Conservation (phyloP, 2,329 filamentous ascomycete species). For the Rutstroemia sp. region DNA sequence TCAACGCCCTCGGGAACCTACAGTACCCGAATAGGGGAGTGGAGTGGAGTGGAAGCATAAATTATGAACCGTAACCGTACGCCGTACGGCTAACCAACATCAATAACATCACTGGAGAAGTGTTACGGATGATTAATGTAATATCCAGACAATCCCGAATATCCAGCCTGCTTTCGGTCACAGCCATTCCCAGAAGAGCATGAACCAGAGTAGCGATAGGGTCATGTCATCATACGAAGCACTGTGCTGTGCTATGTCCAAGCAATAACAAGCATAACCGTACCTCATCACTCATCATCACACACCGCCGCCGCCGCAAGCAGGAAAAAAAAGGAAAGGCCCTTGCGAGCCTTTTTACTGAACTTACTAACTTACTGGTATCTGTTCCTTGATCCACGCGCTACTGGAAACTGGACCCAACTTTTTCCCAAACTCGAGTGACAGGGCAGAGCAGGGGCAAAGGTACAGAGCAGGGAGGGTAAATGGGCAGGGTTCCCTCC, state of each 20-base stretch:
- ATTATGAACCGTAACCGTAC: too few species aligned
- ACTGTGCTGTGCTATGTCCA: neutral
- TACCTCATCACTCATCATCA: neutral
- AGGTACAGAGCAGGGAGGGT: neutral
- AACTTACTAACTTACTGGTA: neutral
- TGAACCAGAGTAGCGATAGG: neutral
- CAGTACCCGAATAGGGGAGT: neutral
- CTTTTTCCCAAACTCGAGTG: neutral
- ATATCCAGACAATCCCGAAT: neutral
- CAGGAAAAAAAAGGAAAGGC: neutral
- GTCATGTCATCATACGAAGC: neutral
- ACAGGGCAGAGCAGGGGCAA: conserved; percentile 4
- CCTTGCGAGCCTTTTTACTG: conserved; percentile 1
- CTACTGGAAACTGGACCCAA: neutral
- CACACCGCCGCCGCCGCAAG: conserved; percentile 4
- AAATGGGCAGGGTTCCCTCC: conserved; percentile 5
- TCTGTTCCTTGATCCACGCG: conserved; percentile 1
- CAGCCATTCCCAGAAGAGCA: too few species aligned
- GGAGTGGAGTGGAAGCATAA: too few species aligned
- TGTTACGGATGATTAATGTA: too few species aligned
- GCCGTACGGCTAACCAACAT: too few species aligned
- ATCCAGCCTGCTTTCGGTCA: neutral
- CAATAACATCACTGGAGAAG: too few species aligned
- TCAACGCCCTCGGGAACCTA: neutral
- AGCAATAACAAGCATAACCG: neutral